Evolutionary conservation across 2,329 filamentous ascomycete genomes (phyloP), one percentile per base, ranked within the genome.

Genomic region (Botrytis aclada): DNA sequence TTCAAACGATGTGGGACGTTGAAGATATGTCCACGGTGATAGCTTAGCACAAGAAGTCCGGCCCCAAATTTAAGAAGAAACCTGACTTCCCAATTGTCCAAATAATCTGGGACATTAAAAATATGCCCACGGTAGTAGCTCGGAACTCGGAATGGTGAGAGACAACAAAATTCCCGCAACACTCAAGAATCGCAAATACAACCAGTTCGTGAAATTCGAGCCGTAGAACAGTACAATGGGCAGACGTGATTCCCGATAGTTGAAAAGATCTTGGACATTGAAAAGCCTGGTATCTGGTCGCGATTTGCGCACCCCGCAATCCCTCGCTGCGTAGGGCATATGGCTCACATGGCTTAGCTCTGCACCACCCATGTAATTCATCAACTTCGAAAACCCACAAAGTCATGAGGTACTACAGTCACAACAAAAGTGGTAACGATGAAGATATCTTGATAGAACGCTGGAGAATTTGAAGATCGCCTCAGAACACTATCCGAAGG

Each of bases 331-430:
- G 32, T 60, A 60, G 70, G 62, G 51, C 63, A 39, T 18, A 41
- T 62, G 60, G 60, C 60, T 62, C 60, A 39, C 34, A 41, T 32
- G 51, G 65, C 58, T 69, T 69, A 72, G 32, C 63, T 69, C 45
- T 69, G 34, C 34, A 25, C n/a, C 51, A 47, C 60, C 51, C 51
- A 47, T 58, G 63, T 54, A 61, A 32, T n/a, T 20, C 63, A 51
- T n/a, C 34, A 66, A 25, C 61, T 54, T 51, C 63, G 41, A 43
- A 72, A 72, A 47, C 41, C 51, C 41, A 62, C 41, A 34, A 60
- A 69, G 63, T 72, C 20, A 60, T 69, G 70, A 69, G 47, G 63
- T 58, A 72, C 70, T 72, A 72, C 70, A 61, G 69, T 72, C 70
- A 69, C 70, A 47, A 72, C 70, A 32, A 72, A 61, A 69, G 25